phyloP scores from a whole-genome alignment of 192 early-diverging fungal species.

The Coemansia sp. region DNA sequence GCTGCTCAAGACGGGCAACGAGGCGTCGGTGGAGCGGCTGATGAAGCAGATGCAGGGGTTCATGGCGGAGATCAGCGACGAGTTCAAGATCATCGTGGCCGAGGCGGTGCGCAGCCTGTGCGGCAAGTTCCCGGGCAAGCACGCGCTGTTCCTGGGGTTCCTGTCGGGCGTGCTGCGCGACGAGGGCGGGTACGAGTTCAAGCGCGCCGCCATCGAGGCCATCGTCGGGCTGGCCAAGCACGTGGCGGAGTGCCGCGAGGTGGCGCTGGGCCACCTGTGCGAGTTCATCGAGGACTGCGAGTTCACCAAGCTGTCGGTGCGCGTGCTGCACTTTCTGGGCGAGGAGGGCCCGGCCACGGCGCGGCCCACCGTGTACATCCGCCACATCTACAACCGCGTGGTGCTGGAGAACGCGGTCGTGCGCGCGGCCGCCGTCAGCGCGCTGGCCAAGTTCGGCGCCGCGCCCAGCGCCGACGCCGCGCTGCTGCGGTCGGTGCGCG shows the following conservation, averaged over 20 bases:
- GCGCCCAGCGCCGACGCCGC: slow-evolving; percentile 69
- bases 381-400: slow-evolving; percentile 99
- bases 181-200: slow-evolving; percentile 98
- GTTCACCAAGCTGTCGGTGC: slow-evolving; percentile 97
- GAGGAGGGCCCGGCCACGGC: slow-evolving; percentile 88
- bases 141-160: slow-evolving; percentile 89
- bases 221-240: slow-evolving; percentile 94
- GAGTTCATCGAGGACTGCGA: slow-evolving; percentile 99
- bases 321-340: slow-evolving; percentile 92
- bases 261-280: slow-evolving; percentile 91
- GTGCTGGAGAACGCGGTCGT: slow-evolving; percentile 97
- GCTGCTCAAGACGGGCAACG: slow-evolving; percentile 97
- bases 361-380: slow-evolving; percentile 93
- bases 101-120: slow-evolving; percentile 96
- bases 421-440: slow-evolving; percentile 92
- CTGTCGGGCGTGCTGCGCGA: slow-evolving; percentile 89
- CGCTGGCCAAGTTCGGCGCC: slow-evolving; percentile 88
- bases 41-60: slow-evolving; percentile 99
- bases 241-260: slow-evolving; percentile 92
- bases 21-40: slow-evolving; percentile 93
- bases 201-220: slow-evolving; percentile 93
- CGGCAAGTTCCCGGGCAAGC: slow-evolving; percentile 96
- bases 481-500: slow-evolving; percentile 72
- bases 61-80: slow-evolving; percentile 97
- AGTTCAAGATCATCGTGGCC: slow-evolving; percentile 99